These are phyloP conservation scores for Neurospora sp. DNA, from an alignment of 495 filamentous ascomycete genomes.

Conservation along the genomic window DNA sequence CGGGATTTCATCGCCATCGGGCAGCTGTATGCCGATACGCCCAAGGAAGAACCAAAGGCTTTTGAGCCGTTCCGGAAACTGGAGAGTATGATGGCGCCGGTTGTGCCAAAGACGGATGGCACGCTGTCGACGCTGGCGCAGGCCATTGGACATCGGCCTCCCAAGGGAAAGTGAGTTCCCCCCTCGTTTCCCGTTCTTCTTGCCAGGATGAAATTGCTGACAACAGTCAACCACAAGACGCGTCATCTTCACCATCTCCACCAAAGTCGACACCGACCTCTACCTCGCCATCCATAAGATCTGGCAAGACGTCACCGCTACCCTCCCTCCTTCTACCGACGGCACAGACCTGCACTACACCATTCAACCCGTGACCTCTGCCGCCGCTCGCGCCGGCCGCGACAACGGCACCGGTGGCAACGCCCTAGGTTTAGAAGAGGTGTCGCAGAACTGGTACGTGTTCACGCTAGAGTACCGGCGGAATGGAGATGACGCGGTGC, in stretches of 20 bases:
- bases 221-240: neutral
- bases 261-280: constrained; percentile 16
- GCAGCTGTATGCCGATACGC: constrained; percentile 11
- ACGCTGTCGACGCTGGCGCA: constrained; percentile 10
- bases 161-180: neutral
- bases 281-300: constrained; percentile 14
- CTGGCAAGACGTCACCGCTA: constrained; percentile 14
- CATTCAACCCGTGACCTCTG: constrained; percentile 39
- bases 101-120: constrained; percentile 10
- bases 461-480: constrained; percentile 3
- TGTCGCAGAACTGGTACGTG: constrained; percentile 20
- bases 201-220: no score
- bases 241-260: constrained; percentile 18
- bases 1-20: constrained; percentile 5
- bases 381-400: constrained; percentile 28
- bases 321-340: constrained; percentile 7
- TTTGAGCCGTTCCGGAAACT: neutral
- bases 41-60: neutral
- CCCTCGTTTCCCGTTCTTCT: no score
- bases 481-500: neutral
- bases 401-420: constrained; percentile 38
- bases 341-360: constrained; percentile 18
- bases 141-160: neutral
- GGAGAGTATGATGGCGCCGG: constrained; percentile 8
- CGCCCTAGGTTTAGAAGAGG: constrained; percentile 37